Conservation (phyloP, 208 protist species). For the Acanthamoeba lenticulata region DNA sequence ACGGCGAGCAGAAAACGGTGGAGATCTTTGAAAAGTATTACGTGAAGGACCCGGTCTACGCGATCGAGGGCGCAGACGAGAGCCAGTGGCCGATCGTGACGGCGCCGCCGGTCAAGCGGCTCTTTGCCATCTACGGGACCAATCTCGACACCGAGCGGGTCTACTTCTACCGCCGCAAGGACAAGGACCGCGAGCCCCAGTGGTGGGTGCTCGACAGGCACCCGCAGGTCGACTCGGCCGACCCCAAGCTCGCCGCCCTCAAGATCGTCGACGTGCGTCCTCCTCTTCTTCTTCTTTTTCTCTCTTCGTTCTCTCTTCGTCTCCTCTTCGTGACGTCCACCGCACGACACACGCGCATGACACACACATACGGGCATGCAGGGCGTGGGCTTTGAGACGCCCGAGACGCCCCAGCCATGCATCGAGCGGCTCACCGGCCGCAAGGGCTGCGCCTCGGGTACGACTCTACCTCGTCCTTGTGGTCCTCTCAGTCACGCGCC, state of each 20-base stretch:
- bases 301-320: neutral
- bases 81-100: neutral
- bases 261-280: neutral
- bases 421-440: neutral
- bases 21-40: conserved; percentile 18
- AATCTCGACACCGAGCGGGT: neutral
- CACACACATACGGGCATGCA: neutral
- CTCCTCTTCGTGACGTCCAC: neutral
- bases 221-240: neutral
- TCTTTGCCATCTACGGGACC: conserved; percentile 41
- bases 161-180: conserved; percentile 17
- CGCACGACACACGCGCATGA: neutral
- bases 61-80: neutral
- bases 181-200: neutral
- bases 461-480: neutral
- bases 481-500: no score
- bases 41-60: neutral
- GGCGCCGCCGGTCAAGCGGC: neutral
- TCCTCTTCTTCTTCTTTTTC: neutral
- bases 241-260: neutral
- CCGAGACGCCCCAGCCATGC: neutral
- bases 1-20: neutral
- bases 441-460: neutral
- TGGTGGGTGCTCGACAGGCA: neutral
- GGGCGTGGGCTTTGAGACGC: neutral